phyloP scores from a whole-genome alignment of 2,329 filamentous ascomycete species.

The Neonectria coccinea region DNA sequence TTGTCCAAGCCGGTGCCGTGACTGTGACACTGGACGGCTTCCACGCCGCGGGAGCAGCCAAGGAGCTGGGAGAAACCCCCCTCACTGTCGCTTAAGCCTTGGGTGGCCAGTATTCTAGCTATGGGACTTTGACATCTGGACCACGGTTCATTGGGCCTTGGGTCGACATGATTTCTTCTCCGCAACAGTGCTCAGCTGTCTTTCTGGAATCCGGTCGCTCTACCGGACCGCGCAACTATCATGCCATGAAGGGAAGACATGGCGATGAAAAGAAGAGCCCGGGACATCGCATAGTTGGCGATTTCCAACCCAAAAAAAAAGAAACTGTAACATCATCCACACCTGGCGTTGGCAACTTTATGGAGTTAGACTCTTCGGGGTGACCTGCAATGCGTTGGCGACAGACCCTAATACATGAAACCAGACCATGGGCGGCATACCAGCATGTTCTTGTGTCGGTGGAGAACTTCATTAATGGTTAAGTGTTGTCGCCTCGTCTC shows the following conservation, averaged over 20 bases:
- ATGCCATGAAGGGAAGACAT: not conserved
- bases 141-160: not conserved
- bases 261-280: not conserved
- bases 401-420: slow-evolving; percentile 30
- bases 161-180: not conserved
- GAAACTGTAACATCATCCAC: slow-evolving; percentile 37
- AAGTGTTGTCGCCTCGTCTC: slow-evolving; percentile 33
- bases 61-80: slow-evolving; percentile 49
- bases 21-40: slow-evolving; percentile 87
- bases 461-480: slow-evolving; percentile 33
- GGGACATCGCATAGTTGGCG: slow-evolving; percentile 5
- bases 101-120: slow-evolving; percentile 2
- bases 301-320: not conserved
- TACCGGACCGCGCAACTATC: not conserved
- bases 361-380: slow-evolving; percentile 37
- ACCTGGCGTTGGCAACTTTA: slow-evolving; percentile 41
- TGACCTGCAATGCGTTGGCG: slow-evolving; percentile 34
- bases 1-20: slow-evolving; percentile 95
- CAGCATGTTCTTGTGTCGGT: slow-evolving; percentile 19
- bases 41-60: slow-evolving; percentile 65
- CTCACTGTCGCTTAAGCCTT: slow-evolving; percentile 37
- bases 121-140: slow-evolving; percentile 1
- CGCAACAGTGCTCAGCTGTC: not conserved
- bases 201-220: not conserved
- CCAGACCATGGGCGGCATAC: slow-evolving; percentile 27